Percentiles rank a stretch among this genome's conserved stretches.
phyloP scores from a whole-genome alignment of 1,284 basidiomycete genomes.

The Pascua sp. region DNA sequence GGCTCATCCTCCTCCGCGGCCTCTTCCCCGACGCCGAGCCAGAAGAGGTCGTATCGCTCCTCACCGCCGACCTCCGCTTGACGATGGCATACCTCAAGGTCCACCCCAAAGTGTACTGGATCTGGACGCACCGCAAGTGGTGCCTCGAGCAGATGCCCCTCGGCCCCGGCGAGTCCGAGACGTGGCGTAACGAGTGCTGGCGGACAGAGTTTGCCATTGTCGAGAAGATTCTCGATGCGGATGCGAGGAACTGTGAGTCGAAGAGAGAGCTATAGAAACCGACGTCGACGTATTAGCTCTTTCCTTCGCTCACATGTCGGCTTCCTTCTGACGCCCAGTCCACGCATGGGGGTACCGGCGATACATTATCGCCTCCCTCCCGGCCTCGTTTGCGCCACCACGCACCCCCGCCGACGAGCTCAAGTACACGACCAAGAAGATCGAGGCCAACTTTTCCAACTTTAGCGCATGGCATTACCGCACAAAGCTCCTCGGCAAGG shows the following conservation, averaged over 20 bases:
- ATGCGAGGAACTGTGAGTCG: constrained; percentile 80
- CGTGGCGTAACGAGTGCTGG: constrained; percentile 76
- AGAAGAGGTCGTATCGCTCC: constrained; percentile 60
- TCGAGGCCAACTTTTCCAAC: constrained; percentile 92
- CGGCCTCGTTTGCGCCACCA: constrained; percentile 49
- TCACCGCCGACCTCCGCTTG: constrained; percentile 71
- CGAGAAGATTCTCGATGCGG: constrained; percentile 82
- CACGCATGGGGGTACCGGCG: constrained; percentile 89
- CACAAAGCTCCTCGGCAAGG: constrained; percentile 68
- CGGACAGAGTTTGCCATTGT: constrained; percentile 75
- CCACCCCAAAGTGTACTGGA: constrained; percentile 92
- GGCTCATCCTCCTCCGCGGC: constrained; percentile 69
- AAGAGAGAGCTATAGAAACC: neutral
- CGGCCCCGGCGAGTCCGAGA: constrained; percentile 56
- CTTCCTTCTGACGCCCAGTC: constrained; percentile 55
- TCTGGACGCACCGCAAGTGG: constrained; percentile 95
- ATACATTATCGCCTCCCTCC: constrained; percentile 70
- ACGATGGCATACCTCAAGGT: constrained; percentile 73
- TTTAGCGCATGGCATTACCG: constrained; percentile 99
- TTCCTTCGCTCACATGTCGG: neutral
- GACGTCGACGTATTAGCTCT: neutral
- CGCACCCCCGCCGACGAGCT: constrained; percentile 59
- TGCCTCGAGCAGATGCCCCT: constrained; percentile 77
- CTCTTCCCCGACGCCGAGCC: constrained; percentile 64
- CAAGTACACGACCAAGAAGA: constrained; percentile 80